Conservation (phyloP, 352 stramenopile genomes). For the Bremia lactucae region DNA sequence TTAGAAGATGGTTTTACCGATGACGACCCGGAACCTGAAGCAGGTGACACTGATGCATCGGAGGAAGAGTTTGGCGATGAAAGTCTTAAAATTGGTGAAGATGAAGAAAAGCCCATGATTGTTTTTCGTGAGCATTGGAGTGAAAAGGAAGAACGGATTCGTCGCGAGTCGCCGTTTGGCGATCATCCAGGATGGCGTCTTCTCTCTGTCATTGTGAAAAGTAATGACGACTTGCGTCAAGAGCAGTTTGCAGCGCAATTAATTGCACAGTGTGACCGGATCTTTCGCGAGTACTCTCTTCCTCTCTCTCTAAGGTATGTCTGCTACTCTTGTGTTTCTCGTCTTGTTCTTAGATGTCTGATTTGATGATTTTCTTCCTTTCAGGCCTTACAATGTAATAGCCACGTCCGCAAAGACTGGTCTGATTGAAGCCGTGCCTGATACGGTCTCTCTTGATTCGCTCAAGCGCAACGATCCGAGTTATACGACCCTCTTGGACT, state of each 20-base stretch:
- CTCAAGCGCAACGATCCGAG: slow-evolving; percentile 86
- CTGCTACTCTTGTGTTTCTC: slow-evolving; percentile 13
- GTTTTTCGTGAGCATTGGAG: slow-evolving; percentile 76
- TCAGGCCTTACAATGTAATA: slow-evolving; percentile 93
- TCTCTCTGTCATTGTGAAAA: slow-evolving; percentile 94
- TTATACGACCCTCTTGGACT: slow-evolving; percentile 86
- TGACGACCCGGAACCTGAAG: slow-evolving; percentile 30
- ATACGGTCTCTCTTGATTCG: slow-evolving; percentile 95
- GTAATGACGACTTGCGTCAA: slow-evolving; percentile 96
- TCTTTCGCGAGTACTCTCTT: slow-evolving; percentile 91
- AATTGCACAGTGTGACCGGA: slow-evolving; percentile 91
- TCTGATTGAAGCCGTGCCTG: slow-evolving; percentile 93
- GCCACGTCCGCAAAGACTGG: slow-evolving; percentile 89
- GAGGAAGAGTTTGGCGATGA: slow-evolving; percentile 5
- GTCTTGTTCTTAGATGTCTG: background rate
- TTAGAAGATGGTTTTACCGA: slow-evolving; percentile 56
- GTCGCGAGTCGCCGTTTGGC: slow-evolving; percentile 37
- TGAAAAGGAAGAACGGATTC: slow-evolving; percentile 65
- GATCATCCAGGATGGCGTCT: slow-evolving; percentile 54
- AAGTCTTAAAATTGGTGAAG: slow-evolving; percentile 10
- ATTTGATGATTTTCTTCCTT: slow-evolving; percentile 1
- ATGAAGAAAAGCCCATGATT: slow-evolving; percentile 62
- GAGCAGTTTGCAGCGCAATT: slow-evolving; percentile 96
- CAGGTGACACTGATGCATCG: slow-evolving; percentile 8
- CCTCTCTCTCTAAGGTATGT: slow-evolving; percentile 83